Base-by-base conservation (phyloP, 1,284 basidiomycete species). In the Agroathelia rolfsii region DNA sequence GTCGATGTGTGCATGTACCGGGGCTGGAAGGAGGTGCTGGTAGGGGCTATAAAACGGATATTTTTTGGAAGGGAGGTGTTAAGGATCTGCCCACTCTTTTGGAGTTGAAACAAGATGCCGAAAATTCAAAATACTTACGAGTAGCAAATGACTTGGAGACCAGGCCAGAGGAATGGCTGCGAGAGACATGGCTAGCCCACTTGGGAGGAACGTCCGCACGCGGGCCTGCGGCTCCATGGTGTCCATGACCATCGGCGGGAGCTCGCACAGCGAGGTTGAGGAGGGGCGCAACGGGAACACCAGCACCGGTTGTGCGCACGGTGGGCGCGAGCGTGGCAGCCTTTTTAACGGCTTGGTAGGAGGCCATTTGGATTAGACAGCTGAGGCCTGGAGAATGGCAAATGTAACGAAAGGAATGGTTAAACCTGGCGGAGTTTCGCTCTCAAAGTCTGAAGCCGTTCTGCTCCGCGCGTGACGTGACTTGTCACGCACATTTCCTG, bases 251-350 rank as follows among this genome's bases (percentile, higher is more conserved):
- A 51, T 69, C 66, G 41, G 69, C 62, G 41, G 75, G 69, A 27
- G 70, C 69, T 47, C 72, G 73, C 32, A 69, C 75, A 38, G 72
- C 62, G 48, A 88, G 60, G 60, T 79, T 84, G 50, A 89, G 59
- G 35, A 75, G 63, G 24, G 79, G 72, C 9, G 73, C 82, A 41
- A 53, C 53, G 24, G 87, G 86, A 12, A 81, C 62, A 39, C 85
- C 86, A 27, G 70, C 76, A 25, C 88, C 69, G 41, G 85, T 72
- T 6, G 74, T 65, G 53, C 83, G 76, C 44, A 85, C 76, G 29
- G 88, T 88, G 38, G 88, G 83, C 26, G 84, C 61, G 50, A 94
- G 65, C 61, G 78, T 89, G 55, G 88, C 62, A 44, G 80, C 79
- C 62, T 78, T 86, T 76, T 77, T 83, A 46, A 72, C 64, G 59